Evolutionary conservation across 768 basidiomycete species (phyloP).

Genomic region (Paxillus involutus): DNA sequence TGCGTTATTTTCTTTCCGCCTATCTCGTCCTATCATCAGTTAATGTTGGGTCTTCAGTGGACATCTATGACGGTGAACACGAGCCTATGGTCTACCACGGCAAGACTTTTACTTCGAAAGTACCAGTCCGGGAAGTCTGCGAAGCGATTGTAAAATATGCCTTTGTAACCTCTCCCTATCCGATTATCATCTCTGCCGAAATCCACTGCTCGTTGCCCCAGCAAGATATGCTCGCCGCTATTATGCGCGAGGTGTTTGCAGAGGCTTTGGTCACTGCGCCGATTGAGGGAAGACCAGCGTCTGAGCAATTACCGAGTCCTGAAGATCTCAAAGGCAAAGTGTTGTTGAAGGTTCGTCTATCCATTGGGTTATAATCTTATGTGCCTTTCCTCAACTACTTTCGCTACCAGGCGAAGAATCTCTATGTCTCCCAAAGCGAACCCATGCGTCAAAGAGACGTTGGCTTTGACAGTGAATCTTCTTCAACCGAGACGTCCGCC

Average conservation of each 20-base stretch:
- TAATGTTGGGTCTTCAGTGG: constrained; percentile 52
- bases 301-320: constrained; percentile 77
- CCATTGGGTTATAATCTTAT: background rate
- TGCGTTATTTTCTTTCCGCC: constrained; percentile 38
- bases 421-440: constrained; percentile 50
- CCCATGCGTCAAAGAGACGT: constrained; percentile 32
- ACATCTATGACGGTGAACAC: constrained; percentile 84
- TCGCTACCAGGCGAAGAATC: constrained; percentile 66
- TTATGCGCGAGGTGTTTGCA: constrained; percentile 68
- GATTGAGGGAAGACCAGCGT: constrained; percentile 45
- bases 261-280: constrained; percentile 48
- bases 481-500: constrained; percentile 40
- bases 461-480: constrained; percentile 40
- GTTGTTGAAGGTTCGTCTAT: constrained; percentile 69
- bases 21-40: background rate
- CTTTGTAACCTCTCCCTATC: constrained; percentile 88
- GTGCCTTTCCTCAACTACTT: background rate
- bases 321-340: constrained; percentile 76
- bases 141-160: constrained; percentile 86
- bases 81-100: constrained; percentile 91
- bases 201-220: constrained; percentile 79
- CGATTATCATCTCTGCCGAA: constrained; percentile 91
- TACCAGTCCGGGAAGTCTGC: constrained; percentile 79
- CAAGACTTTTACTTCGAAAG: constrained; percentile 82
- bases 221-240: constrained; percentile 75